phyloP scores from a whole-genome alignment of 352 stramenopile genomes.

The Phytophthora gonapodyides region DNA sequence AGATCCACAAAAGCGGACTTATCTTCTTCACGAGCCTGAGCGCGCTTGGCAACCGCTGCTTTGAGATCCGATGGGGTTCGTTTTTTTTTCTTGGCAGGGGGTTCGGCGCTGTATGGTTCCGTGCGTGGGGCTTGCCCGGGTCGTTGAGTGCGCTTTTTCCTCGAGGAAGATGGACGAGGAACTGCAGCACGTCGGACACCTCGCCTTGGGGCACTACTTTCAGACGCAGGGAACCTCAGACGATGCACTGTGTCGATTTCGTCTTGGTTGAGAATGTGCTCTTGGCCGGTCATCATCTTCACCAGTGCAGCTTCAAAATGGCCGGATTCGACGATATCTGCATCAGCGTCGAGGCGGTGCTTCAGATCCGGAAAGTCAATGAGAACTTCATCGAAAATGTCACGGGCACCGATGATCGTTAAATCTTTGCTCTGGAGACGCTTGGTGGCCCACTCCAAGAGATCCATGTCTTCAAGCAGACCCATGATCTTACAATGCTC shows the following conservation, averaged over 20 bases:
- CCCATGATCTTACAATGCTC: neutral
- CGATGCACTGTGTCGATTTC: neutral
- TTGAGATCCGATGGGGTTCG: neutral
- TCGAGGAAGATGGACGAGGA: no score
- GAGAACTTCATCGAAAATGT: constrained; percentile 1
- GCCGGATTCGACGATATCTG: neutral
- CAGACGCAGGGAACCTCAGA: no score
- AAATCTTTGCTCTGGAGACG: neutral
- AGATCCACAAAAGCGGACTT: neutral
- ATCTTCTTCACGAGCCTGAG: neutral
- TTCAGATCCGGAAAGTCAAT: neutral
- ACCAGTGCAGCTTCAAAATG: neutral
- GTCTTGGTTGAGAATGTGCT: neutral
- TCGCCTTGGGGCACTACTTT: no score
- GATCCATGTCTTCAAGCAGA: neutral
- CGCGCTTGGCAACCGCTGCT: neutral
- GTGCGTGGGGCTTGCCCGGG: no score
- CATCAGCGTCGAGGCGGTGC: neutral
- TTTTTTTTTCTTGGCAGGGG: neutral
- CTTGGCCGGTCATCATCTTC: neutral
- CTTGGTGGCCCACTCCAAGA: neutral
- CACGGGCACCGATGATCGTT: neutral
- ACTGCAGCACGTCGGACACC: no score
- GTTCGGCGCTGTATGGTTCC: no score
- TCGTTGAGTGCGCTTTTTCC: no score